Evolutionary conservation across 148 eudicot genomes (phyloP), one percentile per base, ranked within the genome.

Genomic region (Camellia granthamiana): DNA sequence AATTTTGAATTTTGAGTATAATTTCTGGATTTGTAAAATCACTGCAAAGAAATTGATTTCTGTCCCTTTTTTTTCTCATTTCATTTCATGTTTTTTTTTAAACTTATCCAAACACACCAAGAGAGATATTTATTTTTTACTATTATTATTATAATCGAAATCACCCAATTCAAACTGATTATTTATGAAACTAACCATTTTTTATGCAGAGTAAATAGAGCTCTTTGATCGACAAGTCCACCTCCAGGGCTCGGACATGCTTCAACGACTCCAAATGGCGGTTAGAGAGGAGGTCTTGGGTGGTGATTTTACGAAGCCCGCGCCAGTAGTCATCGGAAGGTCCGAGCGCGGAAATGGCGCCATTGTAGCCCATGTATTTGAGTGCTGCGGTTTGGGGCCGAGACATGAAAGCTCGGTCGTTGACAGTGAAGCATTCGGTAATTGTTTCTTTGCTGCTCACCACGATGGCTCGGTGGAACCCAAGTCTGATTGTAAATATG

Each of bases 391-490:
- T 5, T 1, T 46, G 7, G 5, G 74, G 74, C 13, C 74, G 54
- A 0, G 30, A 2, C 12, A 70, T 0, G 11, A 70, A 70, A 3
- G 74, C 55, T 0, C 55, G 14, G 14, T 70, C 74, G 4, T 70
- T 70, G 14, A 41, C 51, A 12, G 59, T 72, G 75, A 72, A 72
- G 75, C 75, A 72, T 11, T 72, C 75, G 42, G 4, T 51, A 4
- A 51, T 51, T 21, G 43, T 51, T 51, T 72, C 75, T 38, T 12
- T 72, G 75, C 60, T 72, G 42, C 75, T 72, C 42, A 72, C 75
- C 15, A 72, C 75, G 2, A 72, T 3, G 1, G 75, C 75, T 3
- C 8, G n/a, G 0, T 6, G 42, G 41, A 72, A 0, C 0, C 75
- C 60, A 1, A 72, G 15, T 14, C 4, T 13, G 18, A 72, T 49